These are phyloP conservation scores for Coprinellus aureogranulatus DNA, from an alignment of 768 basidiomycete species.

Conservation along the genomic window DNA sequence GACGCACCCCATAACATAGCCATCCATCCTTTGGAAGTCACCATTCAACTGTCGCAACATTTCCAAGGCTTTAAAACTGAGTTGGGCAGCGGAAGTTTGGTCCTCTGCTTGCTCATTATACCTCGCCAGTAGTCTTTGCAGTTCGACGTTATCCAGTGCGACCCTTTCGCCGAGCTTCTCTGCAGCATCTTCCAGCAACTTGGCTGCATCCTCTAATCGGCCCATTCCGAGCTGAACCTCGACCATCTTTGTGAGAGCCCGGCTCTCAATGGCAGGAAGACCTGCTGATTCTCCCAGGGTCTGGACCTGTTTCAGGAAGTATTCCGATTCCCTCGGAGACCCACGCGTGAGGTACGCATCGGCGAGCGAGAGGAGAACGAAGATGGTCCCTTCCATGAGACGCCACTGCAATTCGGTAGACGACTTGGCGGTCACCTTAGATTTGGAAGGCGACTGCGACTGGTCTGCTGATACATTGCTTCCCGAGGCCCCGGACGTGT, in stretches of 20 bases:
- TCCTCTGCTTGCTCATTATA: slow-evolving; percentile 42
- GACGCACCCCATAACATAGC: slow-evolving; percentile 41
- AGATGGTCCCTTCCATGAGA: slow-evolving; percentile 67
- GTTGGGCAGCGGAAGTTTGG: slow-evolving; percentile 47
- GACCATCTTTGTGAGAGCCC: slow-evolving; percentile 64
- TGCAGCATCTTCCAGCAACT: slow-evolving; percentile 50
- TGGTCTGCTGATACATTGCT: slow-evolving; percentile 12
- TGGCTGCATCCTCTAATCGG: slow-evolving; percentile 53
- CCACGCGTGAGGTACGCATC: slow-evolving; percentile 70
- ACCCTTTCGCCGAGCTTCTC: slow-evolving; percentile 28
- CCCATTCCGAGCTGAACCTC: slow-evolving; percentile 71
- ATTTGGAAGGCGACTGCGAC: slow-evolving; percentile 14
- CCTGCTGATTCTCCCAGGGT: slow-evolving; percentile 69
- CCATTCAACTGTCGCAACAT: slow-evolving; percentile 64
- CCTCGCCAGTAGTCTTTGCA: slow-evolving; percentile 48
- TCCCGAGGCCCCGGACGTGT: slow-evolving; percentile 45
- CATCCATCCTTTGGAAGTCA: slow-evolving; percentile 53
- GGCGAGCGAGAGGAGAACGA: slow-evolving; percentile 61
- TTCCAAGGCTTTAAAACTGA: slow-evolving; percentile 55
- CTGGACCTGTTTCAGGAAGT: slow-evolving; percentile 76
- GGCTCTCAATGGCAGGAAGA: slow-evolving; percentile 59
- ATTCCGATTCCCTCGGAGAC: slow-evolving; percentile 80
- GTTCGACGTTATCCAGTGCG: slow-evolving; percentile 2
- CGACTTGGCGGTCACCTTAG: slow-evolving; percentile 27
- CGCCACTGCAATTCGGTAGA: slow-evolving; percentile 57